phyloP scores from a whole-genome alignment of 257 asterid species.

The Petunia axillaris region DNA sequence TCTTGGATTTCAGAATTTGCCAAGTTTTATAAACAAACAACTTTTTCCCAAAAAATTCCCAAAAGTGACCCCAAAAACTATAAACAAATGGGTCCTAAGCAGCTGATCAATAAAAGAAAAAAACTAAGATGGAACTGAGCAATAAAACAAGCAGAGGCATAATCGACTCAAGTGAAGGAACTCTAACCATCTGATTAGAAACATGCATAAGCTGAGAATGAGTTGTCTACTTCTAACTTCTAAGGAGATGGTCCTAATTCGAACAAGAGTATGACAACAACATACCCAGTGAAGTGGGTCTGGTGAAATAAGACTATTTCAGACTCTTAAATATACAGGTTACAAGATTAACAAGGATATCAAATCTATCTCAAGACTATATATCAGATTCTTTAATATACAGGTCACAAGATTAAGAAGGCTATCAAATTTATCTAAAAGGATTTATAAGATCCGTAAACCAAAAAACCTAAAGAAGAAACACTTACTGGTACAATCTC shows the following conservation, averaged over 20 bases:
- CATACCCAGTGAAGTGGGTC: no score
- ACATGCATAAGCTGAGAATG: not conserved
- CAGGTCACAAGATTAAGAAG: not conserved
- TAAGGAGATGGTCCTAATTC: not conserved
- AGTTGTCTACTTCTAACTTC: slow-evolving; percentile 5
- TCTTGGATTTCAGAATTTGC: no score
- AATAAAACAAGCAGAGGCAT: slow-evolving; percentile 13
- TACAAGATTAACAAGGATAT: not conserved
- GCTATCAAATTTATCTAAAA: not conserved
- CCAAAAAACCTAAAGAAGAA: not conserved
- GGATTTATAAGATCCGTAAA: not conserved
- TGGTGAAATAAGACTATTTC: not conserved
- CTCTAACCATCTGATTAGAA: not conserved
- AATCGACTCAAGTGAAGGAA: not conserved
- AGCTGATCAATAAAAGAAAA: no score
- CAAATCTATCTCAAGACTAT: not conserved
- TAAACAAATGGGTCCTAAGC: no score
- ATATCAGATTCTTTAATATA: not conserved
- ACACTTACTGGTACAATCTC: slow-evolving; percentile 32
- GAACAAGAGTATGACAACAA: not conserved
- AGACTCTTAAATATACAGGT: not conserved
- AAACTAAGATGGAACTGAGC: not conserved
- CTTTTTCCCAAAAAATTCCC: no score
- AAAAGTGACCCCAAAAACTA: no score
- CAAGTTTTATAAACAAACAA: no score